Percentiles rank a stretch among this genome's conserved stretches.
Evolutionary conservation across 164 flowering plant species (phyloP).

Genomic region (Aristolochia californica): DNA sequence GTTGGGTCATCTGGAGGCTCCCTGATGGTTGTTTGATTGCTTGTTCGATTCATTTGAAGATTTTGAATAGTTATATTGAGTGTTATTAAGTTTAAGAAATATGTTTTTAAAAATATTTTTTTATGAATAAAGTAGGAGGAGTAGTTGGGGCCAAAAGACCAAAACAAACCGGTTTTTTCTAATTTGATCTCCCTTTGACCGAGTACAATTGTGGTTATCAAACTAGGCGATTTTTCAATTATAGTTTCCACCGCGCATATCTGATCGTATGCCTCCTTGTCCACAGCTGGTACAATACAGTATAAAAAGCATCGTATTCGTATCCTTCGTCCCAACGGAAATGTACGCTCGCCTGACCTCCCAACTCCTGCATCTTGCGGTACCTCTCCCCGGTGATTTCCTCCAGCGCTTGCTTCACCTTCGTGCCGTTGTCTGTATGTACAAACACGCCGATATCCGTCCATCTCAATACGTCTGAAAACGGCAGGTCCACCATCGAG

Average conservation of each 20-base stretch:
- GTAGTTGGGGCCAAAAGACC: too few species aligned
- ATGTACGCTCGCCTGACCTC: constrained; percentile 43
- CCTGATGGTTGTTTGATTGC: too few species aligned
- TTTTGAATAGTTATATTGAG: too few species aligned
- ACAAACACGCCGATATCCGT: constrained; percentile 49
- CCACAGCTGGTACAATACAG: constrained; percentile 73
- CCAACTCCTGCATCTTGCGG: constrained; percentile 9
- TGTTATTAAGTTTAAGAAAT: too few species aligned
- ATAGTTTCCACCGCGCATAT: constrained; percentile 31
- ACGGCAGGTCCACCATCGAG: constrained; percentile 63
- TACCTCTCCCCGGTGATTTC: background rate
- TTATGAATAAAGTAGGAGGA: too few species aligned
- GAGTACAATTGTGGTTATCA: too few species aligned
- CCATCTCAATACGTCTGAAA: constrained; percentile 65
- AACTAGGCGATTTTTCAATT: too few species aligned
- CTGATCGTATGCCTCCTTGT: constrained; percentile 55
- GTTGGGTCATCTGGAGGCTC: too few species aligned
- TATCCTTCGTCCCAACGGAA: constrained; percentile 39
- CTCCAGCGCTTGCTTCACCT: background rate
- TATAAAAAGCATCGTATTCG: constrained; percentile 56
- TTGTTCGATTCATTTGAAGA: too few species aligned
- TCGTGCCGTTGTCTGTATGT: background rate
- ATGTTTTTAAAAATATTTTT: too few species aligned
- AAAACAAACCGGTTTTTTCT: too few species aligned
- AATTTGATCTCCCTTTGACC: too few species aligned